A percentile compares a stretch with the other conserved stretches of the same genome.
Evolutionary conservation across 352 stramenopile species (phyloP).

Genomic region (Globisporangium nodosum): DNA sequence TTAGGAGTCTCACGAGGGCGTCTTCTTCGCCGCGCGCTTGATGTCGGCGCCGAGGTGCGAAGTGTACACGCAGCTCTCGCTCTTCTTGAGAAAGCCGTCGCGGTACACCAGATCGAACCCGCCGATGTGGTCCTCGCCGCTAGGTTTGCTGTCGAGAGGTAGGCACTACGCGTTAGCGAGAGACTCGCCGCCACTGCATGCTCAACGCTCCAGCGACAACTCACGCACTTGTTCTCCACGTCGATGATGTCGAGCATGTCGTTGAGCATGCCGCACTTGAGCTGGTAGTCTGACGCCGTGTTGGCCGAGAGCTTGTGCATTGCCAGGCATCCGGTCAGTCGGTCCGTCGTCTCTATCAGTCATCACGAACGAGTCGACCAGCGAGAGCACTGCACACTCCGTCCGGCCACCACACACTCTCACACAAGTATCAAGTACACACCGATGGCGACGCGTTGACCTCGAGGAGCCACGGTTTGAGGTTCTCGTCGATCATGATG

Average conservation of each 20-base stretch:
- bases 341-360: neutral
- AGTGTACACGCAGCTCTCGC: constrained; percentile 65
- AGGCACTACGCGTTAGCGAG: neutral
- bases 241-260: constrained; percentile 95
- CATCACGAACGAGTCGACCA: too few relatives aligned
- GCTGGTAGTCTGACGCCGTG: constrained; percentile 87
- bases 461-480: constrained; percentile 91
- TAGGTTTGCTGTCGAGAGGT: constrained; percentile 16
- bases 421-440: constrained; percentile 8
- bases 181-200: neutral
- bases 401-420: neutral
- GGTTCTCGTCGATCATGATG: constrained; percentile 89
- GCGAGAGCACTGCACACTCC: neutral
- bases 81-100: constrained; percentile 58
- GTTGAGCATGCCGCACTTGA: constrained; percentile 93
- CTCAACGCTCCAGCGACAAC: neutral
- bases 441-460: constrained; percentile 92
- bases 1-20: neutral
- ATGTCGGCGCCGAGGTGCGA: constrained; percentile 65
- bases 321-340: neutral
- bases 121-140: constrained; percentile 48
- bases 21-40: constrained; percentile 19
- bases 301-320: constrained; percentile 82
- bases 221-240: constrained; percentile 77
- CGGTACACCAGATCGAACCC: constrained; percentile 81